Evolutionary conservation across 768 basidiomycete genomes (phyloP).

Genomic region (Mycena rebaudengoi): DNA sequence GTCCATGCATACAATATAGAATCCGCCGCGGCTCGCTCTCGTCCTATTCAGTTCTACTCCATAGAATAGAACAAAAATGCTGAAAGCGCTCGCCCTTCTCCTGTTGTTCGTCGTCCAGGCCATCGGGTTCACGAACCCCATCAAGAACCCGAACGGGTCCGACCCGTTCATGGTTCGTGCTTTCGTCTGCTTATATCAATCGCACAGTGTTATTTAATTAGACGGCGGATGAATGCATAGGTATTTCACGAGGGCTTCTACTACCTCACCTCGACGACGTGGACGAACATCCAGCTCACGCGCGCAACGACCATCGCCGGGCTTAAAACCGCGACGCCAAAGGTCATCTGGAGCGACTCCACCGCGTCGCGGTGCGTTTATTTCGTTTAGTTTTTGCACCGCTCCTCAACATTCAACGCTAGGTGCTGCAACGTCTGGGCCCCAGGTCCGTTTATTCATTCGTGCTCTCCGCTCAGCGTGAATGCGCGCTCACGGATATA

Average conservation of each 20-base stretch:
- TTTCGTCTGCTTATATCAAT: not conserved
- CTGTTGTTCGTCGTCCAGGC: not conserved
- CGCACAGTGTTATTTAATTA: no score
- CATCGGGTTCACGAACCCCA: not conserved
- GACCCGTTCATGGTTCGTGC: not conserved
- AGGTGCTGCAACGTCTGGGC: slow-evolving; percentile 39
- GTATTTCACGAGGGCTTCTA: slow-evolving; percentile 42
- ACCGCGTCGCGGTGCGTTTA: slow-evolving; percentile 30
- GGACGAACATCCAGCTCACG: slow-evolving; percentile 41
- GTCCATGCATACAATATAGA: not conserved
- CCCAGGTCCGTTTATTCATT: not conserved
- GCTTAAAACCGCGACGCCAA: slow-evolving; percentile 46
- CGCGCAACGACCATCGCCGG: slow-evolving; percentile 41
- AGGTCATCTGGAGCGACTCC: slow-evolving; percentile 39
- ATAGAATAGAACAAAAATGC: no score
- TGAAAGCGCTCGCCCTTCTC: not conserved
- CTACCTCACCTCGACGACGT: slow-evolving; percentile 41
- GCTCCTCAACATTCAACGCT: not conserved
- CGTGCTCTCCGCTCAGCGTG: no score
- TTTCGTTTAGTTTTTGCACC: not conserved
- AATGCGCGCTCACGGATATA: no score
- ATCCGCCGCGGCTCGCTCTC: no score
- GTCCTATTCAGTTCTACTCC: no score
- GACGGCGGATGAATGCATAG: no score
- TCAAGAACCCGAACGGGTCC: not conserved